A percentile compares a stretch with the other conserved stretches of the same genome.
These are phyloP conservation scores for Cercospora sp. DNA, from an alignment of 2,329 filamentous ascomycete species.

Conservation along the genomic window DNA sequence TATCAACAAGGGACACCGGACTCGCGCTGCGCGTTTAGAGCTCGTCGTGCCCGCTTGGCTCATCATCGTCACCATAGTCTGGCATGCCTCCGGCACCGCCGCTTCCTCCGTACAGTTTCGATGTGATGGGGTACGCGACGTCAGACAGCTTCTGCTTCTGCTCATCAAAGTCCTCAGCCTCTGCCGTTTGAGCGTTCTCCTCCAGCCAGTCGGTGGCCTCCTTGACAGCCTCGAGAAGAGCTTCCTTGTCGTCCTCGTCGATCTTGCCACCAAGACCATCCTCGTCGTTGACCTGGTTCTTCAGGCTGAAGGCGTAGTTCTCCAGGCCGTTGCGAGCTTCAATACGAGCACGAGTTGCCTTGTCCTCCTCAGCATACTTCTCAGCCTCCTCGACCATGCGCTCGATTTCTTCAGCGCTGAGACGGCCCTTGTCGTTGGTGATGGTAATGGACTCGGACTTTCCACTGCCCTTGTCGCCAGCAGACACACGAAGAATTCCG, in stretches of 20 bases:
- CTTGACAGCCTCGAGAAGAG: slow-evolving; percentile 93
- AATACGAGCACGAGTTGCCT: slow-evolving; percentile 94
- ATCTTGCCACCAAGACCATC: slow-evolving; percentile 98
- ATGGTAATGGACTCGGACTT: slow-evolving; percentile 98
- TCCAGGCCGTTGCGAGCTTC: slow-evolving; percentile 94
- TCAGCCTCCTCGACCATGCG: slow-evolving; percentile 98
- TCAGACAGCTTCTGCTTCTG: slow-evolving; percentile 98
- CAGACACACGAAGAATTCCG: slow-evolving; percentile 95
- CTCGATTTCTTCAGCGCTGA: slow-evolving; percentile 95
- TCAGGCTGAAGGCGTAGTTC: slow-evolving; percentile 98
- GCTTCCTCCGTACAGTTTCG: slow-evolving; percentile 75
- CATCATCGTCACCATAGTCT: slow-evolving; percentile 71
- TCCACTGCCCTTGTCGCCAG: slow-evolving; percentile 96
- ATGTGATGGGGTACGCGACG: slow-evolving; percentile 97
- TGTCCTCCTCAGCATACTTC: slow-evolving; percentile 99
- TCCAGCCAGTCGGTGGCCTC: slow-evolving; percentile 96
- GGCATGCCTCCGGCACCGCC: slow-evolving; percentile 56
- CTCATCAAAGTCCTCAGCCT: slow-evolving; percentile 95
- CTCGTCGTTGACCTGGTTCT: slow-evolving; percentile 98
- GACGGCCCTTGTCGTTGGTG: slow-evolving; percentile 98
- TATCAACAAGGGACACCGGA: slow-evolving; percentile 12
- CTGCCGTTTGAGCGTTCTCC: slow-evolving; percentile 83
- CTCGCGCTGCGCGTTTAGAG: slow-evolving; percentile 39
- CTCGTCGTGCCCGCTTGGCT: slow-evolving; percentile 52
- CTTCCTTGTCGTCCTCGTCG: slow-evolving; percentile 97